phyloP scores from a whole-genome alignment of 768 basidiomycete species.

The Boletus vermiculosoides region DNA sequence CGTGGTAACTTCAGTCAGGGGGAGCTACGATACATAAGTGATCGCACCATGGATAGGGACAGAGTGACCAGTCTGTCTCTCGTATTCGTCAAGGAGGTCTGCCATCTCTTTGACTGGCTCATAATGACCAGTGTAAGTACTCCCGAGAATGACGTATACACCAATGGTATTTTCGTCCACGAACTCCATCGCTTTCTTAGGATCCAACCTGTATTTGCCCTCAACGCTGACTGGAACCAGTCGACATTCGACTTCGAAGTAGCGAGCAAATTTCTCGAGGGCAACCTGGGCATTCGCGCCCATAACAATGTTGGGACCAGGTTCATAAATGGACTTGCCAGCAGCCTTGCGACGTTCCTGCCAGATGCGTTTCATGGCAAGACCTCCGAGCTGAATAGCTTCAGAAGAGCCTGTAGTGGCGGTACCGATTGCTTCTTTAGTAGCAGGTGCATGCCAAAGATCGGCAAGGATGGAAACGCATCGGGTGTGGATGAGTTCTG shows the following conservation, averaged over 20 bases:
- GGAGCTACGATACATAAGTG: constrained; percentile 25
- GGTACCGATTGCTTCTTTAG: constrained; percentile 57
- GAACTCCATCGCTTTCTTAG: constrained; percentile 59
- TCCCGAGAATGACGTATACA: constrained; percentile 58
- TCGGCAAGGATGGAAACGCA: constrained; percentile 58
- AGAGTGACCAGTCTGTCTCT: constrained; percentile 42
- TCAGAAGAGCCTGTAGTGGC: constrained; percentile 72
- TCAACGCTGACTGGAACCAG: constrained; percentile 64
- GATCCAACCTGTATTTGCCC: constrained; percentile 76
- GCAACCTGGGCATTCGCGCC: constrained; percentile 71
- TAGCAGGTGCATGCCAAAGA: constrained; percentile 63
- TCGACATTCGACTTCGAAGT: constrained; percentile 64
- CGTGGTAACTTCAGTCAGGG: constrained; percentile 3
- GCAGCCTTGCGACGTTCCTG: constrained; percentile 63
- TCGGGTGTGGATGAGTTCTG: constrained; percentile 45
- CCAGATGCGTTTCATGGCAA: constrained; percentile 72
- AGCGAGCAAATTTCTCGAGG: constrained; percentile 67
- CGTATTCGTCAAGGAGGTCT: constrained; percentile 61
- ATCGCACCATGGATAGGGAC: constrained; percentile 42
- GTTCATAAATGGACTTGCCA: constrained; percentile 65
- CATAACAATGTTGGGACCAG: constrained; percentile 65
- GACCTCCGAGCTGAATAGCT: constrained; percentile 70
- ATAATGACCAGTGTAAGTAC: constrained; percentile 58
- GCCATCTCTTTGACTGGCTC: constrained; percentile 88
- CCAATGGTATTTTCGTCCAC: constrained; percentile 75